Conservation (phyloP, 1,284 basidiomycete species). For the Cutaneotrichosporon sp. region DNA sequence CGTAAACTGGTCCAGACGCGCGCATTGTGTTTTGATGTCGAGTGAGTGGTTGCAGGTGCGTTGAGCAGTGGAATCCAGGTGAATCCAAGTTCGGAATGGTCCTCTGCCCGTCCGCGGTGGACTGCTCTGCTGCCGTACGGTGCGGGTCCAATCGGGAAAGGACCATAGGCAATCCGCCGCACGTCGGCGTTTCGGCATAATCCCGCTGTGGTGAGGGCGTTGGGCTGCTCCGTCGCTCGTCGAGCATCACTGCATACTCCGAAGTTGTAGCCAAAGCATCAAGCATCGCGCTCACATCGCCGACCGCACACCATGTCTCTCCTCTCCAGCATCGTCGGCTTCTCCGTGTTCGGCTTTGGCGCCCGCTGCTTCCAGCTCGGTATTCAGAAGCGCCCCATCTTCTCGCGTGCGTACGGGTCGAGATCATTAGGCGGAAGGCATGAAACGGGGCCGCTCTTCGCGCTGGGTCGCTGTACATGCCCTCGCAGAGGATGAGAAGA, state of each 20-base stretch:
- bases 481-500: background rate
- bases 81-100: too few relatives aligned
- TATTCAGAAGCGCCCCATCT: slow-evolving; percentile 56
- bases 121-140: too few relatives aligned
- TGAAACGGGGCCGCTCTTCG: too few relatives aligned
- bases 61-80: too few relatives aligned
- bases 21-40: slow-evolving; percentile 53
- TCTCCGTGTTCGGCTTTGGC: slow-evolving; percentile 70
- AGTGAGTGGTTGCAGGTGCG: too few relatives aligned
- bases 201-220: slow-evolving; percentile 6
- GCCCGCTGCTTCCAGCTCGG: slow-evolving; percentile 74
- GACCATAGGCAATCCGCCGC: slow-evolving; percentile 3
- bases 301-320: slow-evolving; percentile 56
- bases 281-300: background rate
- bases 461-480: too few relatives aligned
- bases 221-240: background rate
- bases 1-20: slow-evolving; percentile 58
- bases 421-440: too few relatives aligned
- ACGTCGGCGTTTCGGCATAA: slow-evolving; percentile 8
- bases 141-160: slow-evolving; percentile 9
- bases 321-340: slow-evolving; percentile 67
- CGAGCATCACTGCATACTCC: too few relatives aligned
- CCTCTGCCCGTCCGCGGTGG: background rate
- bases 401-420: slow-evolving; percentile 19
- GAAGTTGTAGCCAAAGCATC: too few relatives aligned